Percentiles rank a stretch among this genome's conserved stretches.
Conservation (phyloP, 345 rosid species). For the Gossypium turneri region DNA sequence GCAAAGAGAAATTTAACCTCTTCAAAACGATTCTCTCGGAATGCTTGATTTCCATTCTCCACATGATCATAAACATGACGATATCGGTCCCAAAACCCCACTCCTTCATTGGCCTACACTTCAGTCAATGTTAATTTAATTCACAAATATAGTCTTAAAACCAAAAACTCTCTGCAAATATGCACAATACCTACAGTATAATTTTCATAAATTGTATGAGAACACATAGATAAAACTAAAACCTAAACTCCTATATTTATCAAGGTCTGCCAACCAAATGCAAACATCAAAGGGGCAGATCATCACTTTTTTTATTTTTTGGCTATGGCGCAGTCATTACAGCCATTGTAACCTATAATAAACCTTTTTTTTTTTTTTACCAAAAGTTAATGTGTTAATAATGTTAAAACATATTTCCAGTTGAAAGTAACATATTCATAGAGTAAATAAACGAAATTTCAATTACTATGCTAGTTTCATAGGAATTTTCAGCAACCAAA, state of each 20-base stretch:
- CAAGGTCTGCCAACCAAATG: neutral
- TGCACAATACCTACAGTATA: neutral
- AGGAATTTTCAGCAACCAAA: constrained; percentile 29
- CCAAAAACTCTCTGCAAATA: neutral
- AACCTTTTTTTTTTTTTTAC: neutral
- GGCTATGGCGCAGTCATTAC: neutral
- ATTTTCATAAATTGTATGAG: neutral
- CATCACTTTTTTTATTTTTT: neutral
- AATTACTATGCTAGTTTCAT: constrained; percentile 12
- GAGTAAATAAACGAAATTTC: neutral
- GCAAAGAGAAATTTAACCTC: constrained; percentile 39
- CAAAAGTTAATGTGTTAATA: neutral
- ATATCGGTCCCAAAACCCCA: constrained; percentile 49
- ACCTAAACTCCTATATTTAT: constrained; percentile 3
- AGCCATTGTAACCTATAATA: neutral
- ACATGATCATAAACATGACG: constrained; percentile 60
- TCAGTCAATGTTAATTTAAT: constrained; percentile 15
- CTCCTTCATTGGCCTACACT: constrained; percentile 69
- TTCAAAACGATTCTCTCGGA: constrained; percentile 61
- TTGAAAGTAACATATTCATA: neutral
- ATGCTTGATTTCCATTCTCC: constrained; percentile 62
- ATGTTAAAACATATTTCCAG: neutral
- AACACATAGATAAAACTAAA: neutral
- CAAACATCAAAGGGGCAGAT: neutral
- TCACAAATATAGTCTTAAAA: constrained; percentile 1